Conservation (phyloP, 1,139 yeast genomes). For the Schwanniomyces etchellsii region DNA sequence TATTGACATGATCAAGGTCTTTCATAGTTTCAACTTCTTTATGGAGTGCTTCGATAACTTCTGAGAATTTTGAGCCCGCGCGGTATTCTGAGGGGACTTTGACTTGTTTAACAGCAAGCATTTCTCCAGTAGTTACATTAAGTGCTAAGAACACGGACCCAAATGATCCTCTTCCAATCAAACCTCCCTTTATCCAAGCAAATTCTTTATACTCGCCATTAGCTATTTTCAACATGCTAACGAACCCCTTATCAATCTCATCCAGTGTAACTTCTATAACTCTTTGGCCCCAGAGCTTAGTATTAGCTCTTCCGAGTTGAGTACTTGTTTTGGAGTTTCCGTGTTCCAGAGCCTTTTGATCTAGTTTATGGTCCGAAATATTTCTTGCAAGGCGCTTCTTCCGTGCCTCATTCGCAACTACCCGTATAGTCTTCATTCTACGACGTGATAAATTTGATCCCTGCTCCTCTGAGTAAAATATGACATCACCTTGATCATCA, state of each 20-base stretch:
- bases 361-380: constrained; percentile 5
- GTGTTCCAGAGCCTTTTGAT: not conserved
- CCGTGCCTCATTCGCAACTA: constrained; percentile 86
- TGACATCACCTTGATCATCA: constrained; percentile 27
- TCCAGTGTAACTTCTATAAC: constrained; percentile 86
- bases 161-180: constrained; percentile 94
- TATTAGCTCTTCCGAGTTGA: constrained; percentile 62
- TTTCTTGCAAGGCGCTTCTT: constrained; percentile 43
- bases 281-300: constrained; percentile 96
- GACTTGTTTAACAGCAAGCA: constrained; percentile 98
- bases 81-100: constrained; percentile 48
- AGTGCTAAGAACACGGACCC: constrained; percentile 93
- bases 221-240: constrained; percentile 55
- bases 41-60: constrained; percentile 75
- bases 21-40: constrained; percentile 94
- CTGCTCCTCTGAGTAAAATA: constrained; percentile 26
- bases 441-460: constrained; percentile 26
- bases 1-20: constrained; percentile 88
- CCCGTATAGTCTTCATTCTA: constrained; percentile 77
- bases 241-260: constrained; percentile 52
- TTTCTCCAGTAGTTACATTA: constrained; percentile 95
- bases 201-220: constrained; percentile 66
- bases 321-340: constrained; percentile 6
- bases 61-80: constrained; percentile 22
- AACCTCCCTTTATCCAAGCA: constrained; percentile 97